These are phyloP conservation scores for Cornus florida DNA, from an alignment of 148 eudicot species.

Conservation along the genomic window DNA sequence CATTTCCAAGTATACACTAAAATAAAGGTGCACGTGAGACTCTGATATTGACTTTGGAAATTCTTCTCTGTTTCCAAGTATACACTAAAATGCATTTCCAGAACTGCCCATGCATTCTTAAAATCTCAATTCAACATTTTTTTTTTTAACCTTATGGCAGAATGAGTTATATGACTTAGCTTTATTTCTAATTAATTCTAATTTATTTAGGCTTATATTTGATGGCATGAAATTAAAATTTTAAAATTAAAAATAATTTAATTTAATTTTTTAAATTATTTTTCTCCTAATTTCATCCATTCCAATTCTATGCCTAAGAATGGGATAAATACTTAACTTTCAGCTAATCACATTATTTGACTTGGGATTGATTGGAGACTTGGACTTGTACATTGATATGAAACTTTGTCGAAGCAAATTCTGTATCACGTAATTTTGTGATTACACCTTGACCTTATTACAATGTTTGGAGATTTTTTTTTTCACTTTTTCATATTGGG, in stretches of 20 bases:
- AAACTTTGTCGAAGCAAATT: background rate
- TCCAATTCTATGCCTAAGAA: background rate
- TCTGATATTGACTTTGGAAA: constrained; percentile 5
- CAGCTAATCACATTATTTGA: constrained; percentile 5
- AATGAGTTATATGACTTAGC: background rate
- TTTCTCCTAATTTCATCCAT: too few species aligned
- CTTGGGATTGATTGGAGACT: background rate
- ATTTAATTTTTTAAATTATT: too few species aligned
- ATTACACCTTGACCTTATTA: background rate
- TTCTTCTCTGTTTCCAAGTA: too few species aligned
- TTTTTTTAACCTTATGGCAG: background rate
- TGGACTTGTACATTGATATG: background rate
- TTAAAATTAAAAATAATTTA: too few species aligned
- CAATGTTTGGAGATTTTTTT: background rate
- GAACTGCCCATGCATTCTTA: background rate
- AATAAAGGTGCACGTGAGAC: too few species aligned
- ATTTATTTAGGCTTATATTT: too few species aligned
- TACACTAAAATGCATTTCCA: background rate
- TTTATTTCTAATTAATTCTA: background rate
- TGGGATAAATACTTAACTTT: background rate
- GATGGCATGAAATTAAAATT: too few species aligned
- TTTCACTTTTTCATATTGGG: too few species aligned
- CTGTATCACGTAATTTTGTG: background rate
- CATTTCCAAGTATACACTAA: too few species aligned
- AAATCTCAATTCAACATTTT: too few species aligned